Base-by-base conservation (phyloP, 2,329 filamentous ascomycete genomes). In the Diplodia mutila region DNA sequence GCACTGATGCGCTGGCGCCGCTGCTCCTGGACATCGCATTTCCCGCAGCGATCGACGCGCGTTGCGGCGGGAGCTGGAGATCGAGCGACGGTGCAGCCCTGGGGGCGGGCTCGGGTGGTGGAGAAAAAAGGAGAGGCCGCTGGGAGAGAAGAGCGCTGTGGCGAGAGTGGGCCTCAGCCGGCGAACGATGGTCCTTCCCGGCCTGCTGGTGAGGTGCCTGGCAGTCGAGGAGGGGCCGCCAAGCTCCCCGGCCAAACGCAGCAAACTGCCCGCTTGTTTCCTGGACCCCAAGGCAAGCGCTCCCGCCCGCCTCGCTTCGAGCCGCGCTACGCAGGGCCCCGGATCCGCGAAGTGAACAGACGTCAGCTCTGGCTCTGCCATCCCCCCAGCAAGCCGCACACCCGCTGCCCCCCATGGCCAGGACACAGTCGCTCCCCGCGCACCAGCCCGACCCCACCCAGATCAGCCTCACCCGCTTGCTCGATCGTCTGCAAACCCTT, bases 401-500 rank as follows among this genome's bases (percentile, higher is more conserved):
- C 32, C 37, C 51, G 39, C 49, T 16, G 25, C 37, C 51, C 23
- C 32, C 49, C 64, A 68, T 54, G 61, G 49, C 64, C 16, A 57
- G 48, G 37, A 61, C 54, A 21, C 63, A 61, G 29, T 23, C 53
- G 5, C 57, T 53, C n/a, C 34, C 46, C 67, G 46, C 55, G 46
- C 67, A 65, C 53, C 67, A 54, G 42, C 65, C 73, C 5, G 75
- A 74, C 2, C 69, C 73, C 1, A 76, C 65, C 5, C 46, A 39
- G 53, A 67, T 80, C 51, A 80, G 91, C 73, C 84, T 94, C 21
- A 85, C 83, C 51, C 86, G 89, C 46, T 82, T 93, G 61, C 85
- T 94, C 6, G 79, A 81, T 61, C 87, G 90, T 37, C 81, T 93
- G 46, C 88, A 92, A 72, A 84, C 86, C 69, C 87, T 83, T 39